These are phyloP conservation scores for Vanrija sp. DNA, from an alignment of 1,284 basidiomycete species.

Conservation along the genomic window DNA sequence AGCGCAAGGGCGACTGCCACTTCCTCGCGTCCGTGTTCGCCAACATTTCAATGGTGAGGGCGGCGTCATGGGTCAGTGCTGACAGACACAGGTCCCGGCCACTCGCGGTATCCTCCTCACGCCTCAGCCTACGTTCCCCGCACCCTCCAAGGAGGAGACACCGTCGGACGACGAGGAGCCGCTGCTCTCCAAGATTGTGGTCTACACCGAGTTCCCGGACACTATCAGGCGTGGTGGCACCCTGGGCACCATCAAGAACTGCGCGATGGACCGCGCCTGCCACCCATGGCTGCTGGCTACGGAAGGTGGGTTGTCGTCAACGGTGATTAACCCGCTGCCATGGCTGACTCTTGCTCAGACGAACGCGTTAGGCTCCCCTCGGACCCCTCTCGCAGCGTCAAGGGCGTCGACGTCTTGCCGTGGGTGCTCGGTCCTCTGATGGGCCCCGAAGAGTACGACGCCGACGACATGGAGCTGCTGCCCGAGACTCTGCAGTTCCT, in stretches of 20 bases:
- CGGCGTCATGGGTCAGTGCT: background rate
- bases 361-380: conserved; percentile 46
- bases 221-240: conserved; percentile 80
- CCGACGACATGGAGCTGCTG: conserved; percentile 86
- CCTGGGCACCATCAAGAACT: conserved; percentile 70
- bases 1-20: conserved; percentile 70
- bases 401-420: conserved; percentile 76
- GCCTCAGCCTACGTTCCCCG: conserved; percentile 45
- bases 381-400: conserved; percentile 52
- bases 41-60: conserved; percentile 71
- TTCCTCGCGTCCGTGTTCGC: conserved; percentile 90
- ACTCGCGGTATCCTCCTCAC: conserved; percentile 39
- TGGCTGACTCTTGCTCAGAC: conserved; percentile 18
- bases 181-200: conserved; percentile 71
- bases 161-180: conserved; percentile 57
- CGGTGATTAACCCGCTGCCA: background rate
- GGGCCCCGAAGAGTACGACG: conserved; percentile 87
- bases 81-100: conserved; percentile 31
- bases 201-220: conserved; percentile 84
- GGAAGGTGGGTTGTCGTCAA: conserved; percentile 28
- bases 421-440: conserved; percentile 85
- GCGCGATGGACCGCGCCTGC: conserved; percentile 44
- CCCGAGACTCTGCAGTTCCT: conserved; percentile 83
- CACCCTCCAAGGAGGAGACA: conserved; percentile 26
- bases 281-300: conserved; percentile 45